Base-by-base conservation (phyloP, 2,329 filamentous ascomycete species). In the Talaromyces sp. region DNA sequence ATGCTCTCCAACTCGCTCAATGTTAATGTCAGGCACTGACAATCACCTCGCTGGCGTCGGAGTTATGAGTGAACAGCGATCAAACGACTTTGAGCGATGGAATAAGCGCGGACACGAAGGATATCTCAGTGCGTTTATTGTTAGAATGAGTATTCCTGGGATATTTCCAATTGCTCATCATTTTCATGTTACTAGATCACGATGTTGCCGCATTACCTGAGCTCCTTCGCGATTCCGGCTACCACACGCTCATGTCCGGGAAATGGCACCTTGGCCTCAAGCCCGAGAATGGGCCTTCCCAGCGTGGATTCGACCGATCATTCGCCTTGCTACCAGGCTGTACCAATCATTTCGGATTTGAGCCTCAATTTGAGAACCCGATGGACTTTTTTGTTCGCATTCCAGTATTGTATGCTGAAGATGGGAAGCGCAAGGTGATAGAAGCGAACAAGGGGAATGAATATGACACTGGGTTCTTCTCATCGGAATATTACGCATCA, bases 1-100 rank as follows among this genome's bases (percentile, higher is more conserved):
- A 46, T 87, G 84, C 69, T 86, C 83, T 27, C 85, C 85, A 1
- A 84, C 83, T 2, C 75, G 84, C 35, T 82, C 84, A n/a, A 87
- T 87, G 85, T 79, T 87, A 58, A 82, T 87, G 77, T 86, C 83
- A 0, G 84, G 84, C 4, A 86, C 84, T 0, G 83, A 86, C 61
- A 78, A 86, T 60, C 83, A 76, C 49, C 75, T 75, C 52, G 73
- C 73, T 9, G 73, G 84, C 1, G 73, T 86, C 2, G 84, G 83
- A 1, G 83, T 84, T 52, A 66, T 86, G 50, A 77, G 81, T 57
- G 81, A 84, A 69, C n/a, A n/a, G n/a, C 84, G 81, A 78, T 81
- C 78, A 36, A 81, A 82, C 60, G 76, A 79, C 57, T 77, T 73
- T 19, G 78, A 77, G 0, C 82, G 84, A 61, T 74, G 82, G 30